Conservation (phyloP, 2,329 filamentous ascomycete species). For the Teratosphaeria viscida region DNA sequence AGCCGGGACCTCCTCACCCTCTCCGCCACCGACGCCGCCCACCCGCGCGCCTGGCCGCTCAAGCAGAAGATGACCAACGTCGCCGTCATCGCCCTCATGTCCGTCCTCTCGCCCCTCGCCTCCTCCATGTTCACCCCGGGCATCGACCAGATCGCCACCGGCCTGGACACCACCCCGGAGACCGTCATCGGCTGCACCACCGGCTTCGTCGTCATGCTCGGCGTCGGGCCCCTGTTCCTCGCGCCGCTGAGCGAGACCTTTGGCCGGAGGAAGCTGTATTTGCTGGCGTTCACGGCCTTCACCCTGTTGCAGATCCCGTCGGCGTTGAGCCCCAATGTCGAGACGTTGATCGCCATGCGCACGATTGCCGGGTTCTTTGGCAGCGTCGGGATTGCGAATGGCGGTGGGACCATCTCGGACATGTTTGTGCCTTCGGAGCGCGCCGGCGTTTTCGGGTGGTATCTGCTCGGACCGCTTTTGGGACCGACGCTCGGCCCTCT, state of each 20-base stretch:
- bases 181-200: slow-evolving; percentile 41
- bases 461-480: slow-evolving; percentile 34
- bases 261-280: slow-evolving; percentile 35
- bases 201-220: slow-evolving; percentile 41
- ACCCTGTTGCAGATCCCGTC: slow-evolving; percentile 38
- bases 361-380: slow-evolving; percentile 42
- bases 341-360: slow-evolving; percentile 33
- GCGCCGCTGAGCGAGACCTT: slow-evolving; percentile 40
- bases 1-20: slow-evolving; percentile 22
- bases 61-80: slow-evolving; percentile 40
- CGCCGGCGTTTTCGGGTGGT: slow-evolving; percentile 38
- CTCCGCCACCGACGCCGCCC: slow-evolving; percentile 29
- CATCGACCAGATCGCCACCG: slow-evolving; percentile 39
- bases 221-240: slow-evolving; percentile 37
- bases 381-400: slow-evolving; percentile 40
- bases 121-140: slow-evolving; percentile 44
- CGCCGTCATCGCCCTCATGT: slow-evolving; percentile 41
- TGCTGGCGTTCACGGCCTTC: slow-evolving; percentile 36
- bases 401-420: slow-evolving; percentile 42
- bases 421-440: slow-evolving; percentile 40
- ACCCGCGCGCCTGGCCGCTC: slow-evolving; percentile 38
- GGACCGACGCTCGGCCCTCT: slow-evolving; percentile 32
- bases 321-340: slow-evolving; percentile 39
- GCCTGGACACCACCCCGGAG: slow-evolving; percentile 31
- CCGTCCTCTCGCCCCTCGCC: slow-evolving; percentile 38